Evolutionary conservation across 2,329 filamentous ascomycete species (phyloP).

Genomic region (Arthrobotrys pseudoclavata): DNA sequence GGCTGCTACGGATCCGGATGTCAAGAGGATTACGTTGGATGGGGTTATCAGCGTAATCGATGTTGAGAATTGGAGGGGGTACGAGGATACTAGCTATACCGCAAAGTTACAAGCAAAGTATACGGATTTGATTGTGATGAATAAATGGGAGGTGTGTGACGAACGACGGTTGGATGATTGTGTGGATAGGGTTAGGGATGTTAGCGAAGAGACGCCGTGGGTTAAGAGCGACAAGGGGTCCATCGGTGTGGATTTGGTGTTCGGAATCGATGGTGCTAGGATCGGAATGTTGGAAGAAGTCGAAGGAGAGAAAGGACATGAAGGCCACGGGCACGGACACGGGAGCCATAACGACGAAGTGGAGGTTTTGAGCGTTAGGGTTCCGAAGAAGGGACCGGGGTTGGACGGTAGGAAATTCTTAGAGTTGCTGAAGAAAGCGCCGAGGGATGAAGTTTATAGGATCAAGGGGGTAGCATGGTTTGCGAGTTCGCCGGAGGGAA

Average conservation of each 20-base stretch:
- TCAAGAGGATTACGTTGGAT: conserved; percentile 79
- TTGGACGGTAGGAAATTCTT: conserved; percentile 73
- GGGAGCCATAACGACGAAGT: conserved; percentile 62
- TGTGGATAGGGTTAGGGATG: conserved; percentile 76
- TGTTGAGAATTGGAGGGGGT: conserved; percentile 94
- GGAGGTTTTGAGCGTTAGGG: conserved; percentile 62
- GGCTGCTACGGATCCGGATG: conserved; percentile 11
- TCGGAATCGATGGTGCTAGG: conserved; percentile 88
- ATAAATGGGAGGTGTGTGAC: conserved; percentile 86
- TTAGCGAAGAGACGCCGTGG: conserved; percentile 79
- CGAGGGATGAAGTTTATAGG: conserved; percentile 94
- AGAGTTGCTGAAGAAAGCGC: conserved; percentile 77
- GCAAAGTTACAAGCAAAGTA: conserved; percentile 89
- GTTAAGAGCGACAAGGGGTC: conserved; percentile 86
- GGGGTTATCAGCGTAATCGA: conserved; percentile 92
- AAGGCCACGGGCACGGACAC: conserved; percentile 31
- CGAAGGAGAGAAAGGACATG: conserved; percentile 66
- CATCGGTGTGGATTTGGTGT: conserved; percentile 82
- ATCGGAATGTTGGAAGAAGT: conserved; percentile 68
- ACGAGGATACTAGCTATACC: conserved; percentile 90
- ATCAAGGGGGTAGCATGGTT: conserved; percentile 81
- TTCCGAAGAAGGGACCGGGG: conserved; percentile 62
- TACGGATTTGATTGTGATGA: conserved; percentile 90
- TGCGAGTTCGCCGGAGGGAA: conserved; percentile 65
- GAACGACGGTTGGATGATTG: conserved; percentile 78